phyloP scores from a whole-genome alignment of 2,329 filamentous ascomycete species.

The Alternaria triticina region DNA sequence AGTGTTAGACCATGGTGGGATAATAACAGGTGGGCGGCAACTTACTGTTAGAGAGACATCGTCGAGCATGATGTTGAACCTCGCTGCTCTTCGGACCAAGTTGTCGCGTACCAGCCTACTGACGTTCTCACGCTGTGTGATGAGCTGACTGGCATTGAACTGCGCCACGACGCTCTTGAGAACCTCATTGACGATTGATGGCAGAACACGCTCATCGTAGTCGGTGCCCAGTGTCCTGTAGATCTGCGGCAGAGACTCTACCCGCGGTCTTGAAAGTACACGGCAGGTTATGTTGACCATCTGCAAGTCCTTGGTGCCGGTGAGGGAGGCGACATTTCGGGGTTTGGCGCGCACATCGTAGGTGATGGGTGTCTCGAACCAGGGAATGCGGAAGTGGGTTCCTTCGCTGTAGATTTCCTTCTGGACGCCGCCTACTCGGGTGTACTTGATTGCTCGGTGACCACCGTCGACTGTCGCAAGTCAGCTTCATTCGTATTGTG shows the following conservation, averaged over 20 bases:
- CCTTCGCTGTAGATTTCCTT: constrained; percentile 97
- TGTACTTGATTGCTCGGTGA: constrained; percentile 99
- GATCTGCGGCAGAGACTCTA: constrained; percentile 91
- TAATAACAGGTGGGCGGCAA: constrained; percentile 31
- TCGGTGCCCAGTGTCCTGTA: constrained; percentile 94
- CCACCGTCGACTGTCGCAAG: constrained; percentile 81
- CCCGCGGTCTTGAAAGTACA: constrained; percentile 89
- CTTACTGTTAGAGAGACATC: constrained; percentile 93
- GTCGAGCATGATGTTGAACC: constrained; percentile 97
- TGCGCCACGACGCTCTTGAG: constrained; percentile 98
- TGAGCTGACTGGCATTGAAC: constrained; percentile 98
- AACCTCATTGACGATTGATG: constrained; percentile 99
- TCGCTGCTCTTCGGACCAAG: constrained; percentile 84
- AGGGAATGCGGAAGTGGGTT: constrained; percentile 94
- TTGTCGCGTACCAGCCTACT: constrained; percentile 91
- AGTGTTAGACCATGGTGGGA: constrained; percentile 25
- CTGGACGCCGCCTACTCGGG: constrained; percentile 86
- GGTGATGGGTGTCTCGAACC: constrained; percentile 95
- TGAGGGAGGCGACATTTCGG: constrained; percentile 93
- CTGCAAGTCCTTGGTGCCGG: constrained; percentile 98
- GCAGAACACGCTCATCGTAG: constrained; percentile 97
- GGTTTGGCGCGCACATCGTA: constrained; percentile 99
- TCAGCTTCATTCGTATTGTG: constrained; percentile 23
- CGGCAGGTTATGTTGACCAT: constrained; percentile 99
- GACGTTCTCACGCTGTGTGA: constrained; percentile 98